Base-by-base conservation (phyloP, 2,329 filamentous ascomycete species). In the Blastomyces gilchristii region DNA sequence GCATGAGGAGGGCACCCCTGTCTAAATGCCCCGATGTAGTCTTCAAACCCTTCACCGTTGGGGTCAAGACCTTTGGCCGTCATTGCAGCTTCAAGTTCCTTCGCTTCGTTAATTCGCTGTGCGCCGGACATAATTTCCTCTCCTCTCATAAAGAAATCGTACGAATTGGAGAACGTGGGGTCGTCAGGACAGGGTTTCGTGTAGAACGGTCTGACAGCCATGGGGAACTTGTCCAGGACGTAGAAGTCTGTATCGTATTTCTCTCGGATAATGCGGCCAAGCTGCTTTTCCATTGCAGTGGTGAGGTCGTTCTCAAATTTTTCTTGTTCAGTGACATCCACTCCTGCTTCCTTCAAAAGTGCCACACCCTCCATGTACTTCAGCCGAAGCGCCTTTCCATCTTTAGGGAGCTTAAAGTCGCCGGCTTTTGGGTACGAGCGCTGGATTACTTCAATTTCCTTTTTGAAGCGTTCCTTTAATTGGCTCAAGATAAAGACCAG, bases 181-280 rank as follows among this genome's bases (percentile, higher is more conserved):
- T 89, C 84, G 53, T 83, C 79, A 2, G 85, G 84, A 71, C 89
- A 89, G 62, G 89, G 86, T 80, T 93, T 90, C 65, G 93, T 91
- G 78, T 97, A 97, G 78, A 96, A 96, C 5, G 93, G 93, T 39
- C 94, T 85, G 25, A 94, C 90, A 47, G 82, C 81, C 75, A 94
- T 86, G 54, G 94, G 94, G 82, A 96, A 99, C 78, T 97, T 94
- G 81, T 97, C 93, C 66, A 99, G 84, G 28, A 95, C 87, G 79
- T 96, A 97, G 80, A 97, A 97, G 79, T 99, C 94, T 65, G 91
- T 94, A 73, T 88, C 85, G 82, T 88, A 96, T 79, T 96, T 97
- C 70, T 90, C 83, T 63, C 90, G 87, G 68, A 97, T 85, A 58
- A 97, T 82, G 34, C 86, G 87, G 63, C 94, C 94, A 9, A 97